A percentile compares a stretch with the other conserved stretches of the same genome.
Conservation (phyloP, 2,329 filamentous ascomycete genomes). For the Paracoccidioides lutzii region DNA sequence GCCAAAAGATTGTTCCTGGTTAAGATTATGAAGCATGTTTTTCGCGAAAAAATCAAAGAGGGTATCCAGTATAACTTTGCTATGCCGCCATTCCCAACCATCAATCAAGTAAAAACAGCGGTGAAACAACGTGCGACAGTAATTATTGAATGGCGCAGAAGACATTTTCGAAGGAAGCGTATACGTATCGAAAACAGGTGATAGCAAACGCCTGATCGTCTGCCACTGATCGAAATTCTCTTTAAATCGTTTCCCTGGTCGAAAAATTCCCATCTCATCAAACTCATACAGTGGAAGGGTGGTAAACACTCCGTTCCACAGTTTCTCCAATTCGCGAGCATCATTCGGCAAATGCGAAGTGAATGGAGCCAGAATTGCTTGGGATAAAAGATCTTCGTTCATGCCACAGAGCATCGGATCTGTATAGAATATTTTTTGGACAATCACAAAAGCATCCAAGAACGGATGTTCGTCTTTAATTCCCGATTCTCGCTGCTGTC, state of each 20-base stretch:
- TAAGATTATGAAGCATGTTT: slow-evolving; percentile 39
- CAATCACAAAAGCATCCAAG: slow-evolving; percentile 37
- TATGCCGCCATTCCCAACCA: slow-evolving; percentile 45
- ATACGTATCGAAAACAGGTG: slow-evolving; percentile 37
- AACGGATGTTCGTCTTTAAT: slow-evolving; percentile 33
- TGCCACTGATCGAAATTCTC: slow-evolving; percentile 38
- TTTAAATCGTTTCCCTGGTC: slow-evolving; percentile 29
- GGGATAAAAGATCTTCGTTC: slow-evolving; percentile 29
- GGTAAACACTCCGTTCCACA: slow-evolving; percentile 37
- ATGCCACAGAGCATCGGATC: slow-evolving; percentile 18
- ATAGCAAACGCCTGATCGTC: slow-evolving; percentile 34
- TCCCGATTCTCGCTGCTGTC: slow-evolving; percentile 34
- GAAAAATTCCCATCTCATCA: slow-evolving; percentile 36
- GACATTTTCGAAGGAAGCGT: slow-evolving; percentile 26
- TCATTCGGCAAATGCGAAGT: slow-evolving; percentile 22
- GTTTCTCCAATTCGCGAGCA: slow-evolving; percentile 22
- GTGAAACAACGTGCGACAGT: slow-evolving; percentile 39
- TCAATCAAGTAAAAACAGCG: slow-evolving; percentile 43
- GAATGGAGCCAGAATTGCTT: slow-evolving; percentile 20
- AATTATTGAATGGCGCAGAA: slow-evolving; percentile 40
- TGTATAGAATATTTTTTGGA: slow-evolving; percentile 29
- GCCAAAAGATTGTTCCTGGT: slow-evolving; percentile 38
- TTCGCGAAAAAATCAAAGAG: slow-evolving; percentile 49
- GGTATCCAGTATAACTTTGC: slow-evolving; percentile 40
- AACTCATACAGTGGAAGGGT: slow-evolving; percentile 43